Conservation (phyloP, 352 stramenopile genomes). For the Plasmopara halstedii region DNA sequence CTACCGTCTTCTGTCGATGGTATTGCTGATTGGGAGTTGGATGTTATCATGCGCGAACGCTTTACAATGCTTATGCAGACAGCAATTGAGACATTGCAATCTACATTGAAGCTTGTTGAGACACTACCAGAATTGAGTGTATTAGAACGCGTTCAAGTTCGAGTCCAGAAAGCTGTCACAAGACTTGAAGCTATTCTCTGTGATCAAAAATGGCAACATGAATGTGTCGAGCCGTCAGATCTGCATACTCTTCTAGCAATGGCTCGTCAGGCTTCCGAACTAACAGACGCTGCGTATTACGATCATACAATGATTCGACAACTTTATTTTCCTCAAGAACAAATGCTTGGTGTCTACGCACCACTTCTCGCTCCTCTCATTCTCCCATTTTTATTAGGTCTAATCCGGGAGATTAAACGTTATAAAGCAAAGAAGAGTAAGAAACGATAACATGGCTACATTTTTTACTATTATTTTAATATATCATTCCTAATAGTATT, state of each 20-base stretch:
- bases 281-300: conserved; percentile 51
- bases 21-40: conserved; percentile 69
- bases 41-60: conserved; percentile 36
- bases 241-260: conserved; percentile 24
- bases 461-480: too few species aligned
- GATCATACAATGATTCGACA: conserved; percentile 70
- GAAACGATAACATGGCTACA: too few species aligned
- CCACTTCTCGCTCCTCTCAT: conserved; percentile 55
- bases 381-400: conserved; percentile 45
- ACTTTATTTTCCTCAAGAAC: conserved; percentile 63
- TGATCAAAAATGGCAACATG: conserved; percentile 1
- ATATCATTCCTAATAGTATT: too few species aligned
- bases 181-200: conserved; percentile 51
- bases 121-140: conserved; percentile 71
- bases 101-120: conserved; percentile 59
- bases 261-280: conserved; percentile 36
- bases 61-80: conserved; percentile 50
- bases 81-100: conserved; percentile 60
- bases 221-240: conserved; percentile 19
- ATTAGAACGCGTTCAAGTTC: conserved; percentile 46
- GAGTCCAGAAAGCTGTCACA: conserved; percentile 40
- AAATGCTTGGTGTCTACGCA: conserved; percentile 59
- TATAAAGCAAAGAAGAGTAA: conserved; percentile 48
- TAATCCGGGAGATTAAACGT: conserved; percentile 44
- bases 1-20: conserved; percentile 41